Evolutionary conservation across 352 stramenopile genomes (phyloP).

Genomic region (Phytophthora syringae): DNA sequence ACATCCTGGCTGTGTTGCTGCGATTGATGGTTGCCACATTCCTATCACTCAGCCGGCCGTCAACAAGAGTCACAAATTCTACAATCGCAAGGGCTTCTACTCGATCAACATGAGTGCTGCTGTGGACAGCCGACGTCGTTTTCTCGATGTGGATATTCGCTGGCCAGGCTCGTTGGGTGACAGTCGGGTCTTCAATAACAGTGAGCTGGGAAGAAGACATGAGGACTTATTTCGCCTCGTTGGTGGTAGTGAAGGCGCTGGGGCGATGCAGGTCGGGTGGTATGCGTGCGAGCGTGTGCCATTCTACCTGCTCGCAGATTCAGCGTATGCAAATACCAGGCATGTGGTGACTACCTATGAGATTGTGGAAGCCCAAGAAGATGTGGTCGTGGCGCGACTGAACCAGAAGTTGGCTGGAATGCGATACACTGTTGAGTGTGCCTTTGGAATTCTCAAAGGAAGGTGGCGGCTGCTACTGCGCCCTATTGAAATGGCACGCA

Average conservation of each 20-base stretch:
- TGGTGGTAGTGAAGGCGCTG: too few species aligned
- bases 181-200: slow-evolving; percentile 3
- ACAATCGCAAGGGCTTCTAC: slow-evolving; percentile 9
- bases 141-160: slow-evolving; percentile 2
- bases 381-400: slow-evolving; percentile 1
- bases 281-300: background rate
- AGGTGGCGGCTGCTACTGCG: background rate
- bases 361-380: background rate
- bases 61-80: background rate
- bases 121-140: background rate
- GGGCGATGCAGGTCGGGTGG: background rate
- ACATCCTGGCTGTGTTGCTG: background rate
- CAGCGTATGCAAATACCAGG: background rate
- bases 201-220: background rate
- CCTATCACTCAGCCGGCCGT: background rate
- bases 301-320: background rate
- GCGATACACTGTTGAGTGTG: background rate
- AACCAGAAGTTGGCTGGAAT: background rate
- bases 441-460: slow-evolving; percentile 1
- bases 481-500: background rate
- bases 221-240: background rate
- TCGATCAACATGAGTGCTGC: slow-evolving; percentile 4
- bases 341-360: background rate
- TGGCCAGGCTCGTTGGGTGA: slow-evolving; percentile 9
- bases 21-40: background rate